These are phyloP conservation scores for Ambrosia artemisiifolia DNA, from an alignment of 129 eudicot species.

Conservation along the genomic window DNA sequence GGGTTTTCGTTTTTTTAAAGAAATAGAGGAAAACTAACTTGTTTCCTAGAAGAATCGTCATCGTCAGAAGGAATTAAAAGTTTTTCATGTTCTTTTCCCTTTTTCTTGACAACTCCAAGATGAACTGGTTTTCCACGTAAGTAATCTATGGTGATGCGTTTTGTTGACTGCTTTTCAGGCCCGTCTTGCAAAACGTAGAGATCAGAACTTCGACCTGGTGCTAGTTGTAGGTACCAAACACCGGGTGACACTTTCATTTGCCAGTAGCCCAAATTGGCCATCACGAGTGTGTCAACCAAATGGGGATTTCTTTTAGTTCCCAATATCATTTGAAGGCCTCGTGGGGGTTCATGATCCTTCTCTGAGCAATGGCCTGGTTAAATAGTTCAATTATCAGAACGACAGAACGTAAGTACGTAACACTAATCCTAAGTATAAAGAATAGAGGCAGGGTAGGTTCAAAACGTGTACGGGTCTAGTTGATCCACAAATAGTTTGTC, in stretches of 20 bases:
- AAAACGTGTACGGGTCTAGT: neutral
- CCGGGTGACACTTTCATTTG: constrained; percentile 98
- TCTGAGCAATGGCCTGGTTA: constrained; percentile 89
- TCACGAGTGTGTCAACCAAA: constrained; percentile 92
- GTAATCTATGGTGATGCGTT: constrained; percentile 67
- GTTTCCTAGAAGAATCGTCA: constrained; percentile 45
- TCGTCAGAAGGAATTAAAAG: constrained; percentile 65
- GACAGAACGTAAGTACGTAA: too few species aligned
- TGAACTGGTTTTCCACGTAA: constrained; percentile 83
- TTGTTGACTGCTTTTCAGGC: constrained; percentile 43
- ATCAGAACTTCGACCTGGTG: constrained; percentile 98
- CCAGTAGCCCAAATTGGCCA: constrained; percentile 99
- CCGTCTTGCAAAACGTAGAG: constrained; percentile 73
- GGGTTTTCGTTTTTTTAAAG: neutral
- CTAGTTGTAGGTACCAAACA: constrained; percentile 90
- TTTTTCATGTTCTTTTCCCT: constrained; percentile 84
- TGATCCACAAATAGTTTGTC: neutral
- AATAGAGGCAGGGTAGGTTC: too few species aligned
- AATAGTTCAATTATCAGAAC: constrained; percentile 20
- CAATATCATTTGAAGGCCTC: constrained; percentile 91
- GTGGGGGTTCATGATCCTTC: constrained; percentile 92
- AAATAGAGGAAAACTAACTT: constrained; percentile 34
- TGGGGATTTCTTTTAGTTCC: constrained; percentile 84
- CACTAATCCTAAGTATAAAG: too few species aligned
- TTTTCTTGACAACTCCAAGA: constrained; percentile 79